A percentile compares a stretch with the other conserved stretches of the same genome.
phyloP scores from a whole-genome alignment of 1,284 basidiomycete species.

The Ganoderma lingzhi region DNA sequence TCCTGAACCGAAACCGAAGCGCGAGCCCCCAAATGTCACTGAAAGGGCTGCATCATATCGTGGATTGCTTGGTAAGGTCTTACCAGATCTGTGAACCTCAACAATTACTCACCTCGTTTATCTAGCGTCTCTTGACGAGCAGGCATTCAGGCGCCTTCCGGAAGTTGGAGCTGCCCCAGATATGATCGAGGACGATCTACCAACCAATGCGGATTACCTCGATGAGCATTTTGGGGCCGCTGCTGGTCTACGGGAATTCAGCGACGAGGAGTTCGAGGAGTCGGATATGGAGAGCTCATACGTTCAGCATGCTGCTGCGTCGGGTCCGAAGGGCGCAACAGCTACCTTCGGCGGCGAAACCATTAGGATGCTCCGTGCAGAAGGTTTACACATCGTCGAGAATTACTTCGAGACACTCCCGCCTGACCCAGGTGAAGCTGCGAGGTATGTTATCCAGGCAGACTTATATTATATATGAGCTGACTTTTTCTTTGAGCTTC shows the following conservation, averaged over 20 bases:
- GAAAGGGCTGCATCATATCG: conserved; percentile 26
- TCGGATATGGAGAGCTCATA: conserved; percentile 52
- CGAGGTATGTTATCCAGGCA: conserved; percentile 51
- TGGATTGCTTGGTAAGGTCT: conserved; percentile 33
- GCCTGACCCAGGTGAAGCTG: conserved; percentile 55
- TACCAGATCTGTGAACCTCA: background rate
- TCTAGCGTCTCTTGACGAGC: conserved; percentile 82
- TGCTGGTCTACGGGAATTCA: conserved; percentile 75
- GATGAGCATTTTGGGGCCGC: conserved; percentile 83
- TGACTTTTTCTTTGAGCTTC: conserved; percentile 42
- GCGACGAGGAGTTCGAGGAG: conserved; percentile 76
- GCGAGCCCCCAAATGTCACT: conserved; percentile 48
- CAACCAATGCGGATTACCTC: conserved; percentile 88
- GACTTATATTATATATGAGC: conserved; percentile 13
- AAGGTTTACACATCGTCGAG: conserved; percentile 67
- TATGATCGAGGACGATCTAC: conserved; percentile 92
- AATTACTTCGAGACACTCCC: conserved; percentile 77
- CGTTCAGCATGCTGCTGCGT: conserved; percentile 41
- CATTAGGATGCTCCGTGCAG: conserved; percentile 75
- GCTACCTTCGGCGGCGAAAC: conserved; percentile 85
- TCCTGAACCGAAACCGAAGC: conserved; percentile 37
- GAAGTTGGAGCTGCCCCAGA: conserved; percentile 84
- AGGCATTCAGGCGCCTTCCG: conserved; percentile 80
- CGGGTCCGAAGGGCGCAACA: conserved; percentile 54
- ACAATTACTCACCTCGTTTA: background rate